These are phyloP conservation scores for Fragilariopsis cylindrus DNA, from an alignment of 108 stramenopile species.

Conservation along the genomic window DNA sequence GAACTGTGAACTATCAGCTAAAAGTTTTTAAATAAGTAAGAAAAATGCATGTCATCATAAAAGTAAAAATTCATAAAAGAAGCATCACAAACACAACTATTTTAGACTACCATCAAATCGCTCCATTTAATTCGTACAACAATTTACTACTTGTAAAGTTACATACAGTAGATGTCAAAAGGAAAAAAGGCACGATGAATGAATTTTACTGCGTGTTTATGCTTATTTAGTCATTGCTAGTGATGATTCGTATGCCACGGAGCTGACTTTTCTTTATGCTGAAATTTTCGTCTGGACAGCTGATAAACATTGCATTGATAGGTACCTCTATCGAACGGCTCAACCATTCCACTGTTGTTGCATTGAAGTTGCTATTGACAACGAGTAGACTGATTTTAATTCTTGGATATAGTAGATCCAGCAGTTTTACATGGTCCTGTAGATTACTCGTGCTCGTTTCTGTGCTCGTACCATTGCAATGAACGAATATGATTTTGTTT, in stretches of 20 bases:
- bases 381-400: slow-evolving; percentile 49
- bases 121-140: no score
- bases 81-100: no score
- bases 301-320: slow-evolving; percentile 69
- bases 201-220: no score
- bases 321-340: slow-evolving; percentile 30
- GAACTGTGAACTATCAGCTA: no score
- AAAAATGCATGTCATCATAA: no score
- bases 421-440: slow-evolving; percentile 49
- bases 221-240: slow-evolving; percentile 37
- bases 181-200: no score
- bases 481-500: slow-evolving; percentile 46
- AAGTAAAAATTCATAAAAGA: no score
- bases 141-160: no score
- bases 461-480: slow-evolving; percentile 26
- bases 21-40: no score
- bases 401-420: slow-evolving; percentile 67
- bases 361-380: slow-evolving; percentile 49
- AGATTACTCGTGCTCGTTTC: slow-evolving; percentile 15
- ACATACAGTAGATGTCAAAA: no score
- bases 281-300: slow-evolving; percentile 67
- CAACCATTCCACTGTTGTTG: slow-evolving; percentile 49
- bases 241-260: slow-evolving; percentile 70
- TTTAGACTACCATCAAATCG: no score
- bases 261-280: slow-evolving; percentile 58